Percentiles rank a stretch among this genome's conserved stretches.
Conservation (phyloP, 2,329 filamentous ascomycete species). For the Tolypocladium inflatum region DNA sequence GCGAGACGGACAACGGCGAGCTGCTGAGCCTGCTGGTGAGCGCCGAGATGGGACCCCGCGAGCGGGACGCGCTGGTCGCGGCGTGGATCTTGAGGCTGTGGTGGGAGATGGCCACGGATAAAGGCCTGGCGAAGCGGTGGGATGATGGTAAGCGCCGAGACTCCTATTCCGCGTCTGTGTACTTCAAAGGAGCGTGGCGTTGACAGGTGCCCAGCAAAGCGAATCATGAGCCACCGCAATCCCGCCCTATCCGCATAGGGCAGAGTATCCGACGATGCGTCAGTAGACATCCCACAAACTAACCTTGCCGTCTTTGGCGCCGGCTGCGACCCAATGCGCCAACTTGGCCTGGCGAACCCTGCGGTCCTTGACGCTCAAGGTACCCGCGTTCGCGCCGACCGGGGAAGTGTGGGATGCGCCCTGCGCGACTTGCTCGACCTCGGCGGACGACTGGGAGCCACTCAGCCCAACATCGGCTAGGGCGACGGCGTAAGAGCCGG, state of each 20-base stretch:
- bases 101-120: conserved; percentile 15
- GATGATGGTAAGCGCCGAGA: conserved; percentile 7
- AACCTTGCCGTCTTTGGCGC: conserved; percentile 90
- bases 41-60: conserved; percentile 15
- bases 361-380: conserved; percentile 46
- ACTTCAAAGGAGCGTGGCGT: background rate
- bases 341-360: conserved; percentile 53
- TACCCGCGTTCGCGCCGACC: background rate
- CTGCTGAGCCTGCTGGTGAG: conserved; percentile 20
- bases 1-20: conserved; percentile 18
- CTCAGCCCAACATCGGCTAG: conserved; percentile 45
- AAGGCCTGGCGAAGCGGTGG: conserved; percentile 3
- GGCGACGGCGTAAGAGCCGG: conserved; percentile 72
- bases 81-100: conserved; percentile 26
- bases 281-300: conserved; percentile 93
- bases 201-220: background rate
- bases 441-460: background rate
- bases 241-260: background rate
- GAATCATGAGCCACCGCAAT: background rate
- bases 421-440: background rate
- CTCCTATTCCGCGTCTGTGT: background rate
- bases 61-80: conserved; percentile 23
- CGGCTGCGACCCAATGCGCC: conserved; percentile 83
- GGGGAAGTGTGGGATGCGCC: background rate
- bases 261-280: conserved; percentile 5